These are phyloP conservation scores for Wickerhamiella occidentalis DNA, from an alignment of 805 yeast species.

Conservation along the genomic window DNA sequence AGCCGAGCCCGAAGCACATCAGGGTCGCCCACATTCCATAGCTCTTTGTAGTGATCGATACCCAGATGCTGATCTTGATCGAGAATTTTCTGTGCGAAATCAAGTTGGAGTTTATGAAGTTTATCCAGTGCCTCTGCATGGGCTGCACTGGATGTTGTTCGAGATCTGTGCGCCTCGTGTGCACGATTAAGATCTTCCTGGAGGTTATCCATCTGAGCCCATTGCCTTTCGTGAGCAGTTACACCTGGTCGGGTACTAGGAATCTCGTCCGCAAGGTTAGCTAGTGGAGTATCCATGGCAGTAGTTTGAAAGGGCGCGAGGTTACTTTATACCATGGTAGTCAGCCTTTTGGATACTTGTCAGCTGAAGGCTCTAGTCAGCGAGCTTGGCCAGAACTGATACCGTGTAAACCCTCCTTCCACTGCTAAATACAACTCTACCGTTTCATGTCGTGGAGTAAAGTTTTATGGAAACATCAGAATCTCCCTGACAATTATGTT, in stretches of 20 bases:
- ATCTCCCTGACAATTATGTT: conserved; percentile 85
- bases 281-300: neutral
- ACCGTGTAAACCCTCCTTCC: neutral
- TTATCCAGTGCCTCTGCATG: conserved; percentile 42
- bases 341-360: too few species aligned
- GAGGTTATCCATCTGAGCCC: conserved; percentile 79
- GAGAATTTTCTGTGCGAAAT: conserved; percentile 34
- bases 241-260: conserved; percentile 47
- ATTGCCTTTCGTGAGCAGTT: conserved; percentile 60
- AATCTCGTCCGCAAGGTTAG: conserved; percentile 33
- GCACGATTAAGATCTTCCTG: conserved; percentile 65
- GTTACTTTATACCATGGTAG: too few species aligned
- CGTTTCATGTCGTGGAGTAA: conserved; percentile 29
- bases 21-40: conserved; percentile 21
- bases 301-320: too few species aligned
- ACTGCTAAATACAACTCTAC: too few species aligned
- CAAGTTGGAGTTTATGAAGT: conserved; percentile 46
- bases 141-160: conserved; percentile 31
- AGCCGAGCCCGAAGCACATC: conserved; percentile 28
- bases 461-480: conserved; percentile 71
- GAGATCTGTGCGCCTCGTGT: conserved; percentile 23
- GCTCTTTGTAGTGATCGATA: conserved; percentile 27
- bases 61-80: conserved; percentile 22
- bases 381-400: too few species aligned
- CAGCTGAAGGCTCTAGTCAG: too few species aligned